Base-by-base conservation (phyloP, 202 grass and related monocot species). In the Carex arenaria region DNA sequence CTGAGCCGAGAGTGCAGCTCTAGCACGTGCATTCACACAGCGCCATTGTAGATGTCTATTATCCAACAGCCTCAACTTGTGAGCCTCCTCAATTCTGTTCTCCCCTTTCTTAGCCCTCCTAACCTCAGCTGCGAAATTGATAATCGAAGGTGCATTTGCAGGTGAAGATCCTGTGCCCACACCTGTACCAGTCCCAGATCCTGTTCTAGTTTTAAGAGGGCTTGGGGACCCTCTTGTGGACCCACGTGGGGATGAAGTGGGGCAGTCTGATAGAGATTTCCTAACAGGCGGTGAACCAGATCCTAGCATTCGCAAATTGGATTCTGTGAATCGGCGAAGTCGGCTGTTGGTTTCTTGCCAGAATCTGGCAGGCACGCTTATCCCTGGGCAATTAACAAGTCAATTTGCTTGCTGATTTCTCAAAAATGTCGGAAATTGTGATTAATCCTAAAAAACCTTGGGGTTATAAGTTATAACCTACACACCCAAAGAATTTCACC, bases 31-130 rank as follows among this genome's bases (percentile, higher is more conserved):
- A 85, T 93, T 98, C 53, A 93, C 89, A 56, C 84, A 98, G 56
- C 95, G 89, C 95, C 95, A 98, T 81, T 98, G 95, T 83, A 98
- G 87, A 89, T 94, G 86, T 61, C 83, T 84, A 76, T 98, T 95
- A 79, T 98, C 90, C 47, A 94, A 70, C 71, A 98, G 64, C 60
- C 95, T 84, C 78, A 98, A 85, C 57, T 80, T 89, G 76, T 98
- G 95, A 64, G 95, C 95, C 85, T 98, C 92, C 81, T 98, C 95
- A n/a, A 98, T 98, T 85, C 91, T 83, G 85, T 83, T 90, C 76
- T 98, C 95, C 20, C 92, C 95, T 61, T 92, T 98, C 88, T 95
- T 98, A 1, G 90, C 92, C 83, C 95, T 95, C 73, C 92, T 93
- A 49, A 98, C 92, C 78, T 93, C 95, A 3, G 90, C 89, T 1